Evolutionary conservation across 768 basidiomycete species (phyloP).

Genomic region (Lepiota brunneoincarnata): DNA sequence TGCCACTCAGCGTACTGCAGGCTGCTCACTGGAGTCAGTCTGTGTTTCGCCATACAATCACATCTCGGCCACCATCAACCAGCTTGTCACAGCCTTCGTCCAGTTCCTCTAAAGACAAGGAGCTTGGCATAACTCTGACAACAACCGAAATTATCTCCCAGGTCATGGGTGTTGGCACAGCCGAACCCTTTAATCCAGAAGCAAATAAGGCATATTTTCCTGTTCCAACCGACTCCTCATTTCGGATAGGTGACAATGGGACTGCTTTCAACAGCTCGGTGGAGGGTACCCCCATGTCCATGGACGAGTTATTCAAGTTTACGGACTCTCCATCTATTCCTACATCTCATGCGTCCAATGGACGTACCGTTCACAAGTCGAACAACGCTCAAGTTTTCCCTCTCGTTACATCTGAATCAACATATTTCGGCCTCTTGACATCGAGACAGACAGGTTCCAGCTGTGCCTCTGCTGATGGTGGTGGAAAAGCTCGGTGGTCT

Average conservation of each 20-base stretch:
- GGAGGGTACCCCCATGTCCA: constrained; percentile 39
- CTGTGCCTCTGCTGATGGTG: constrained; percentile 40
- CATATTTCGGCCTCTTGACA: constrained; percentile 63
- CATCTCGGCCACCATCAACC: constrained; percentile 36
- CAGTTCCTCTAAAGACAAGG: constrained; percentile 47
- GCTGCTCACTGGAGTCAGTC: constrained; percentile 80
- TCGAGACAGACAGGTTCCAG: constrained; percentile 38
- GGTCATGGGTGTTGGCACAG: constrained; percentile 17
- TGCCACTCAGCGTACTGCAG: constrained; percentile 65
- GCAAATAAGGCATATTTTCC: constrained; percentile 52
- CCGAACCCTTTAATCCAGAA: constrained; percentile 12
- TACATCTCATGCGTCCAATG: constrained; percentile 19
- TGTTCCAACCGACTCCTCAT: constrained; percentile 65
- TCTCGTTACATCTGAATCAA: constrained; percentile 39
- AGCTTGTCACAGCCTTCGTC: constrained; percentile 30
- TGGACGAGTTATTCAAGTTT: constrained; percentile 68
- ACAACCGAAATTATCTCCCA: constrained; percentile 48
- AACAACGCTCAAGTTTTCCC: constrained; percentile 6
- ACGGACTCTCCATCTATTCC: constrained; percentile 27
- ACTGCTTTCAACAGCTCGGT: constrained; percentile 37
- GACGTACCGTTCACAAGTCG: constrained; percentile 11
- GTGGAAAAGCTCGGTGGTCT: constrained; percentile 56
- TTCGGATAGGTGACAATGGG: constrained; percentile 71
- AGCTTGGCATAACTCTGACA: constrained; percentile 60
- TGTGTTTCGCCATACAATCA: constrained; percentile 59